A percentile compares a stretch with the other conserved stretches of the same genome.
Evolutionary conservation across 768 basidiomycete species (phyloP).

Genomic region (Russula sp.): DNA sequence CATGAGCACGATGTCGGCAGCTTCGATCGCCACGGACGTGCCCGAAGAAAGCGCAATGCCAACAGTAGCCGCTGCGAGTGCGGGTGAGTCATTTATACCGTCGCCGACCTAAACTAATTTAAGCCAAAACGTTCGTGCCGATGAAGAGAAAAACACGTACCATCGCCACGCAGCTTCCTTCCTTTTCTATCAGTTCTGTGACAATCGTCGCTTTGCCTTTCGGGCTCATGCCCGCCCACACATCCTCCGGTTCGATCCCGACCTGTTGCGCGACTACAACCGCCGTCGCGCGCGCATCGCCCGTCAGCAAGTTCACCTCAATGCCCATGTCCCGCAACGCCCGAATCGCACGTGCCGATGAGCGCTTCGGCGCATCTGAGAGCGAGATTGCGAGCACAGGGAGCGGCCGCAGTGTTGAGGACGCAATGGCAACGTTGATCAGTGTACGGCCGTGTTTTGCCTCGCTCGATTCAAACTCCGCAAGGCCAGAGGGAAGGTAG

Average conservation of each 20-base stretch:
- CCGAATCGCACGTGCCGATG: conserved; percentile 76
- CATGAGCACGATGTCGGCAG: conserved; percentile 98
- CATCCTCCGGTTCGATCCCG: conserved; percentile 77
- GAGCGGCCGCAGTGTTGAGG: conserved; percentile 44
- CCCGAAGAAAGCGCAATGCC: conserved; percentile 96
- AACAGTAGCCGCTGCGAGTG: conserved; percentile 91
- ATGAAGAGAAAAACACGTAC: conserved; percentile 47
- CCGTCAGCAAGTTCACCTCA: conserved; percentile 90
- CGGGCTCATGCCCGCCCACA: conserved; percentile 92
- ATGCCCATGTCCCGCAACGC: conserved; percentile 88
- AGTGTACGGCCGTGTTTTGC: conserved; percentile 74
- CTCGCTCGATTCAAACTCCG: conserved; percentile 67
- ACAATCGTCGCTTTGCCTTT: conserved; percentile 91
- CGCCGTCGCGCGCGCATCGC: conserved; percentile 84
- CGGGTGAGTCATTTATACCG: conserved; percentile 98
- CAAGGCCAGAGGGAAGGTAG: conserved; percentile 57
- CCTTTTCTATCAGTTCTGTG: conserved; percentile 71
- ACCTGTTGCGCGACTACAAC: conserved; percentile 85
- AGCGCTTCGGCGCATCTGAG: conserved; percentile 82
- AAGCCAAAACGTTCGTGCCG: not conserved
- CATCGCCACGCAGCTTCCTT: conserved; percentile 83
- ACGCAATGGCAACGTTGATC: conserved; percentile 74
- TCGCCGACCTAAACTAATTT: conserved; percentile 74
- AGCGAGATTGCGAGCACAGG: conserved; percentile 82
- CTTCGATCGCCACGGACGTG: conserved; percentile 96